Base-by-base conservation (phyloP, 2,329 filamentous ascomycete species). In the Aureobasidium sp. region DNA sequence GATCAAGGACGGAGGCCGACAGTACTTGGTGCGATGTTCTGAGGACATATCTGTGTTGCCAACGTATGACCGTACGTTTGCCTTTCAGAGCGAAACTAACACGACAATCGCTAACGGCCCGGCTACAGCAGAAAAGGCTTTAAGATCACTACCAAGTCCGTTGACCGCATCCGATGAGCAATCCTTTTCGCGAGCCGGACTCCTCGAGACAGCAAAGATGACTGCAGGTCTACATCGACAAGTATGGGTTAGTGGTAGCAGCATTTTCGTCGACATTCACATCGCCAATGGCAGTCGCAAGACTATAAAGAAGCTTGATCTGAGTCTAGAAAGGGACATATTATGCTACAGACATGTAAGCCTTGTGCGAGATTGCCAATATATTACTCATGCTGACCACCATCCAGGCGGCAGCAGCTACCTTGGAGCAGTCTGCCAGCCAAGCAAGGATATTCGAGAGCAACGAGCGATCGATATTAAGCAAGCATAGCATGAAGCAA, bases 231-330 rank as follows among this genome's bases (percentile, higher is more conserved):
- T 82, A 9, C 80, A 82, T 67, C 75, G 80, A n/a, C 80, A 82
- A 67, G 80, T 81, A 29, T 83, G 80, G 80, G 78, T 83, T 58
- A 81, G 79, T 64, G 80, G 80, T 17, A 79, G 78, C 23, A 78
- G 73, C 64, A 77, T 82, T 35, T 82, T 81, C 62, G 76, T 80
- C 17, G 80, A 83, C 63, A 73, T 82, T 3, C 78, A 81, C 60
- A 71, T 82, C 38, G 70, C 71, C 42, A 82, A 82, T 65, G 75
- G 74, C 43, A 79, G 75, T 62, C 74, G 74, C 33, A 81, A 79
- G 65, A 69, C 67, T 0, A 71, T 82, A 60, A 80, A 75, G 64
- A 78, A 73, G 60, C 72, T 82, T 29, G 79, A 82, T 59, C 66
- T 82, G 38, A 77, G 79, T 47, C 66, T 82, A 29, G 80, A 82